Evolutionary conservation across 345 rosid species (phyloP).

Genomic region (Eucalyptus leucophloia): DNA sequence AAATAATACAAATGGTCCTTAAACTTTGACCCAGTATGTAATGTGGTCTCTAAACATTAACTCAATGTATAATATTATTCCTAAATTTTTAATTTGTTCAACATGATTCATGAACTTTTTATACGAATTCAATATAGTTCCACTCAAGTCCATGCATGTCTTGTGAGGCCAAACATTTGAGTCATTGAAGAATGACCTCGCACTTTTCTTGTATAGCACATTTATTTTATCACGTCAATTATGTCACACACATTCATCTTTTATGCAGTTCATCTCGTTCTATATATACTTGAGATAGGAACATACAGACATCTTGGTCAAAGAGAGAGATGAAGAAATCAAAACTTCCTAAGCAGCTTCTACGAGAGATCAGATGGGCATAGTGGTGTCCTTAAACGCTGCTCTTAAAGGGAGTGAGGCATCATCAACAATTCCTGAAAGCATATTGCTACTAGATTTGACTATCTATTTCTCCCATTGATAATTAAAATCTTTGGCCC

Average conservation of each 20-base stretch:
- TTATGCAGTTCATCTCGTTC: too few species aligned
- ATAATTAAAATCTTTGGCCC: background rate
- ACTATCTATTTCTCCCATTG: background rate
- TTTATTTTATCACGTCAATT: fast-evolving
- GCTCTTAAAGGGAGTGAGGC: background rate
- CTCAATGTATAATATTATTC: fast-evolving
- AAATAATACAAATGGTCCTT: too few species aligned
- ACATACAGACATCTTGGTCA: background rate
- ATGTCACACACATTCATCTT: too few species aligned
- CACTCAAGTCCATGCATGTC: too few species aligned
- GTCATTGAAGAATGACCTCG: too few species aligned
- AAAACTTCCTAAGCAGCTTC: background rate
- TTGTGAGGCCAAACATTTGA: fast-evolving
- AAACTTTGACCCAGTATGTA: too few species aligned
- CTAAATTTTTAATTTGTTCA: too few species aligned
- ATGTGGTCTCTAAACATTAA: fast-evolving
- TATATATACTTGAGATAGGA: background rate
- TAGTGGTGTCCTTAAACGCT: background rate
- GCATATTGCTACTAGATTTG: background rate
- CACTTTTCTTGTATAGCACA: too few species aligned
- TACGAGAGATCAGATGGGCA: background rate
- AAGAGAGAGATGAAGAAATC: background rate
- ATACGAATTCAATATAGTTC: fast-evolving
- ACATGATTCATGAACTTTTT: fast-evolving
- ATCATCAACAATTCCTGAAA: background rate